Base-by-base conservation (phyloP, 176 grass and related monocot species). In the Ananas comosus region DNA sequence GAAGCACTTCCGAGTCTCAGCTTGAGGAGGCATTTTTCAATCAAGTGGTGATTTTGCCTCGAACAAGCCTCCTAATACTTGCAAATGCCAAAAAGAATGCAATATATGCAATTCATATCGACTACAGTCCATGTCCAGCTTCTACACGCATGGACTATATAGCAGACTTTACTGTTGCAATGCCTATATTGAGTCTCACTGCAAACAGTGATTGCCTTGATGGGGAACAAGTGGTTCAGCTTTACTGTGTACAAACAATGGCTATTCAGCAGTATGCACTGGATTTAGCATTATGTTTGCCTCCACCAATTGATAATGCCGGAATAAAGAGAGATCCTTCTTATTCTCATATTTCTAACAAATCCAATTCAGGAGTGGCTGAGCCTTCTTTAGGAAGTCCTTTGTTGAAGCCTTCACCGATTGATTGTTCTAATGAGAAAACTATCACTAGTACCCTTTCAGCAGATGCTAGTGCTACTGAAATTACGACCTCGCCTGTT, bases 31-130 rank as follows among this genome's bases (percentile, higher is more conserved):
- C 84, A 72, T 97, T 97, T 81, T 97, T 97, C 77, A 97, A 97
- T 79, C 93, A 97, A 90, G 81, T 92, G 71, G 70, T 83, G 68
- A 82, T 92, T 48, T 70, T 97, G 16, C 86, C 93, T 48, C 89
- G 85, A 52, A 89, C 93, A 81, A 92, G 83, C 81, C 81, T 97
- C 75, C 85, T 97, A 81, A 80, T 97, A 71, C 87, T 92, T 79
- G 93, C 93, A 66, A 97, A 97, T 87, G 89, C 93, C 18, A 97
- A 92, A 80, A 97, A 92, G 53, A 97, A 90, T 85, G 83, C 86
- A 73, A 92, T 97, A 77, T 97, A 97, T 83, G 89, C 93, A 13
- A 77, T 97, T 63, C 89, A 97, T 87, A 72, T 92, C 80, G 93
- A 90, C 13, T 92, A 92, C 16, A 84, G 88, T 47, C 19, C 77